These are phyloP conservation scores for Sutorius australiensis DNA, from an alignment of 768 basidiomycete genomes.

Conservation along the genomic window DNA sequence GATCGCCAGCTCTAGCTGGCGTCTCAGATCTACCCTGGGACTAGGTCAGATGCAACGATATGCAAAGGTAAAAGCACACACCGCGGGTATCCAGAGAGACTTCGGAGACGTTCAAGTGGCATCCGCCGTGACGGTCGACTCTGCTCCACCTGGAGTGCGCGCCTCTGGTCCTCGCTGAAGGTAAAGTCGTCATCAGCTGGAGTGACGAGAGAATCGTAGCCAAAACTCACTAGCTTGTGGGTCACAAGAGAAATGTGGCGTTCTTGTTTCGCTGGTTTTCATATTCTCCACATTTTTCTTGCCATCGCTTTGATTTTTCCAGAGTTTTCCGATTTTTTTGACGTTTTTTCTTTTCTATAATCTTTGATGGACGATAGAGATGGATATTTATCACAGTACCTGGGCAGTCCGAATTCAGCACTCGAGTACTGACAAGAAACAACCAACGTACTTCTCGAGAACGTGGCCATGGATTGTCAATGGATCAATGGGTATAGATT, in stretches of 20 bases:
- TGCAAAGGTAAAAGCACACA: not conserved
- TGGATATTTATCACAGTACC: not conserved
- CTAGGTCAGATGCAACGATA: not conserved
- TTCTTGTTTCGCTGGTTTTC: not conserved
- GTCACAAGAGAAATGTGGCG: not conserved
- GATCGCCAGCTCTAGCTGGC: constrained; percentile 15
- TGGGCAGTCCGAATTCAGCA: not conserved
- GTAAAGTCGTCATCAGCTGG: not conserved
- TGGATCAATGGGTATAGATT: constrained; percentile 2
- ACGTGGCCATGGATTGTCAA: constrained; percentile 6
- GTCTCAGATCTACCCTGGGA: constrained; percentile 3
- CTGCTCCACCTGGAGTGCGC: not conserved
- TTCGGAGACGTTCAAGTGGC: not conserved
- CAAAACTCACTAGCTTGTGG: not conserved
- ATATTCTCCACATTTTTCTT: not conserved
- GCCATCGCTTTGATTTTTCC: not conserved
- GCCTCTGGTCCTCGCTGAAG: not conserved
- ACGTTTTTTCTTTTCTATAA: not conserved
- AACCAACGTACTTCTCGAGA: not conserved
- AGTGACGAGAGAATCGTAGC: not conserved
- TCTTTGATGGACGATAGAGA: not conserved
- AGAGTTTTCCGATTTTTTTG: not conserved
- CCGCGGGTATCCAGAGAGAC: not conserved
- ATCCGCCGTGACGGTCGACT: not conserved
- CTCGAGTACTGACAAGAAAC: not conserved